Conservation (phyloP, 2,329 filamentous ascomycete genomes). For the Capronia coronata region DNA sequence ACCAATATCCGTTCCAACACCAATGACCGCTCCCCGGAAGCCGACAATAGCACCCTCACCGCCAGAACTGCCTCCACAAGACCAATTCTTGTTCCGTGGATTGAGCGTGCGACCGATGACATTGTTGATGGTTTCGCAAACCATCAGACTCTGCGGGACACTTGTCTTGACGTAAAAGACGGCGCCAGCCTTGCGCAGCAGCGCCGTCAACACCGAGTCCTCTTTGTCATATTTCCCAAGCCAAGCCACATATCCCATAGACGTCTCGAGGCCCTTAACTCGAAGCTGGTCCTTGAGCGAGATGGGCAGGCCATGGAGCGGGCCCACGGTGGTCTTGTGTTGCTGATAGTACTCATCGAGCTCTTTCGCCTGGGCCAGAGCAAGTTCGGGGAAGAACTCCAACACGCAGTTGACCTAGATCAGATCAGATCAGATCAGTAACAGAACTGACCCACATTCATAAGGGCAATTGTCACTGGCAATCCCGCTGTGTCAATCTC, state of each 20-base stretch:
- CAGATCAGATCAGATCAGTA: too few species aligned
- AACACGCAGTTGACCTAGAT: slow-evolving; percentile 37
- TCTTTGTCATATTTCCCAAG: slow-evolving; percentile 1
- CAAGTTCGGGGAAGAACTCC: slow-evolving; percentile 48
- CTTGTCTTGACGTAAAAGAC: slow-evolving; percentile 55
- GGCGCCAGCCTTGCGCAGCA: slow-evolving; percentile 46
- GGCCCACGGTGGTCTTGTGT: slow-evolving; percentile 44
- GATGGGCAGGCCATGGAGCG: slow-evolving; percentile 56
- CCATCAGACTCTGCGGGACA: slow-evolving; percentile 61
- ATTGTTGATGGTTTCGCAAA: slow-evolving; percentile 61
- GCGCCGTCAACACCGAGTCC: slow-evolving; percentile 21
- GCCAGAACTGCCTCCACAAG: slow-evolving; percentile 57
- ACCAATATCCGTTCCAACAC: slow-evolving; percentile 60
- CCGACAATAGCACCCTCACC: slow-evolving; percentile 60
- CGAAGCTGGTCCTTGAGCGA: slow-evolving; percentile 41
- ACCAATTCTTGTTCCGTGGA: slow-evolving; percentile 54
- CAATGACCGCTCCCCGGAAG: slow-evolving; percentile 54
- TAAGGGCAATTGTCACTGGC: too few species aligned
- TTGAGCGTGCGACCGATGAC: slow-evolving; percentile 58
- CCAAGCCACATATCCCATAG: slow-evolving; percentile 1
- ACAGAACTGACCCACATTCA: too few species aligned
- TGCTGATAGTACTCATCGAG: slow-evolving; percentile 41
- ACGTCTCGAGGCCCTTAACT: neutral
- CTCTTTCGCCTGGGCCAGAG: slow-evolving; percentile 41
- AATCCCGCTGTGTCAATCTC: too few species aligned